Percentiles rank a stretch among this genome's conserved stretches.
phyloP scores from a whole-genome alignment of 164 flowering plant species.

The Nymphaea thermarum region DNA sequence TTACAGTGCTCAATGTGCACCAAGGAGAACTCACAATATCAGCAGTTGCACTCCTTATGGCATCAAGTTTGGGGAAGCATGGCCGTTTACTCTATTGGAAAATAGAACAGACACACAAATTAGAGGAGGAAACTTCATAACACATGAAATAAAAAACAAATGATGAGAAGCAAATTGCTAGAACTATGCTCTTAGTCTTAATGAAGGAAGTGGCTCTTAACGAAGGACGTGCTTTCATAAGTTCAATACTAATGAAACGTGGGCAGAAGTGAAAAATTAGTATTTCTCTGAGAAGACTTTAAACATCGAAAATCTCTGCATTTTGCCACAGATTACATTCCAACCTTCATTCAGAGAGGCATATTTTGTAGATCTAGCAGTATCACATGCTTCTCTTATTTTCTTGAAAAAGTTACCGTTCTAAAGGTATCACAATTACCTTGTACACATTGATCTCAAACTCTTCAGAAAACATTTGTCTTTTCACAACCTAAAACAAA shows the following conservation, averaged over 20 bases:
- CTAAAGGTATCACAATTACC: too few relatives aligned
- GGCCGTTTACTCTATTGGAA: conserved; percentile 65
- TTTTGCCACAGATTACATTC: too few relatives aligned
- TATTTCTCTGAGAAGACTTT: too few relatives aligned
- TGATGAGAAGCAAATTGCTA: neutral
- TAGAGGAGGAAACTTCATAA: neutral
- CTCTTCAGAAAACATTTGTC: too few relatives aligned
- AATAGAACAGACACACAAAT: conserved; percentile 2
- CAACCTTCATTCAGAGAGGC: too few relatives aligned
- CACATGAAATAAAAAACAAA: neutral
- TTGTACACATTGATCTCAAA: too few relatives aligned
- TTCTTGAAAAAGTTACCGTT: too few relatives aligned
- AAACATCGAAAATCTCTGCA: too few relatives aligned
- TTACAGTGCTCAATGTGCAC: neutral
- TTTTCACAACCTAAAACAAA: too few relatives aligned
- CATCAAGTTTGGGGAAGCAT: conserved; percentile 84
- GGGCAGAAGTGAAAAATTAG: neutral
- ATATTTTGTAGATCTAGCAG: too few relatives aligned
- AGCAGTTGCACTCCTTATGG: conserved; percentile 90
- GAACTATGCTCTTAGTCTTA: neutral
- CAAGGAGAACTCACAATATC: conserved; percentile 60
- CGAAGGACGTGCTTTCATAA: too few relatives aligned
- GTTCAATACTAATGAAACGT: neutral
- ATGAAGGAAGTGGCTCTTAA: neutral
- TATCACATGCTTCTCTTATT: too few relatives aligned